Evolutionary conservation across 176 grass and related monocot species (phyloP), one percentile per base, ranked within the genome.

Genomic region (maize (Zea mays)): DNA sequence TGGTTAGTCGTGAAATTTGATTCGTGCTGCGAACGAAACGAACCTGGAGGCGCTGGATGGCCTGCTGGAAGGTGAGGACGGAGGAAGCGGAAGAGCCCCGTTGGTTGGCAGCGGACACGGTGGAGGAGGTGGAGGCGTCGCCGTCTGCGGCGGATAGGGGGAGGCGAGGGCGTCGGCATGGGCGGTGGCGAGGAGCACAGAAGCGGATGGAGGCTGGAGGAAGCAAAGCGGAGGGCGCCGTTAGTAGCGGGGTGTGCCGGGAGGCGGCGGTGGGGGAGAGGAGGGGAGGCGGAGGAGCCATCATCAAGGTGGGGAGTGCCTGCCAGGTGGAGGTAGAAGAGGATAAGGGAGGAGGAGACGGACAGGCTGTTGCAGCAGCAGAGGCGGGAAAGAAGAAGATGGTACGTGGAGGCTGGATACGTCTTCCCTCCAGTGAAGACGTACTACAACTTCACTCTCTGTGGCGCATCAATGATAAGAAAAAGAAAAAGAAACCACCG

Each of bases 1-100:
- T 50, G 13, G 48, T 68, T 21, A 4, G 27, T 27, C 27, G 27
- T 21, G 41, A 45, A 45, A 20, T 17, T 44, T 40, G 17, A 66
- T 40, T 21, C 7, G 12, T 47, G 42, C 39, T 20, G 17, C n/a
- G 39, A 20, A n/a, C 65, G 46, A 35, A 14, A 34, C 72, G 41
- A 70, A 93, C 91, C 88, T 97, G 94, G 64, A 97, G 94, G n/a
- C 91, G 86, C 80, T 97, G 94, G 67, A 97, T 92, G 64, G 91
- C 94, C 88, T 97, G 94, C 76, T 94, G 94, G 75, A 97, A 94
- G 37, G 94, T 97, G 15, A 97, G 84, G 16, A 81, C 86, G 45
- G 87, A 79, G 44, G 85, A 42, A 14, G 76, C 52, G 47, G 70
- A 34, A 10, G 35, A 41, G 19, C 10, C 47, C 76, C 62, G 47